A percentile compares a stretch with the other conserved stretches of the same genome.
Evolutionary conservation across 225 moss, liverwort and hornwort genomes (phyloP).

Genomic region (Pseudoscleropodium purum): DNA sequence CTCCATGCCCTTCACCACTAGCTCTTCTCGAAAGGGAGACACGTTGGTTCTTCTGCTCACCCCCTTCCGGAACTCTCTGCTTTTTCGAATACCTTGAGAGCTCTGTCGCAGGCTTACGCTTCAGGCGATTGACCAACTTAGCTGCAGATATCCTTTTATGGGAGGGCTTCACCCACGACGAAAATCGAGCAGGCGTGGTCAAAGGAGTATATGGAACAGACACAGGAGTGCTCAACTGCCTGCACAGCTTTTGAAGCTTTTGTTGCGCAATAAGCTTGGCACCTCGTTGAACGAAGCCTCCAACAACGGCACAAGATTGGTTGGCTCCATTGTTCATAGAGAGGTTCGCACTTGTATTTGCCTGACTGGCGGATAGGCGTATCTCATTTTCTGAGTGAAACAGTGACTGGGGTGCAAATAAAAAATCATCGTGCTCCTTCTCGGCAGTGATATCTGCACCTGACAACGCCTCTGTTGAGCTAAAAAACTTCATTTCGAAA

Average conservation of each 20-base stretch:
- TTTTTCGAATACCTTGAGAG: slow-evolving; percentile 24
- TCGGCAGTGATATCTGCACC: slow-evolving; percentile 29
- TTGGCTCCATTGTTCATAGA: slow-evolving; percentile 3
- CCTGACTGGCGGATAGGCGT: neutral
- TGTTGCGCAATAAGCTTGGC: slow-evolving; percentile 30
- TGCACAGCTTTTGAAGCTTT: slow-evolving; percentile 41
- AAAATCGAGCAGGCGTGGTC: slow-evolving; percentile 22
- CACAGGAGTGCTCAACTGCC: slow-evolving; percentile 29
- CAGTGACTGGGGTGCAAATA: slow-evolving; percentile 29
- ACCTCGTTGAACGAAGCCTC: slow-evolving; percentile 42
- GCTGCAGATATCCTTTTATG: slow-evolving; percentile 39
- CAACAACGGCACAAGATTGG: slow-evolving; percentile 36
- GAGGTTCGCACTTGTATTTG: neutral
- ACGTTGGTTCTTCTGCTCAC: neutral
- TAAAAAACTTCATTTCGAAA: neutral
- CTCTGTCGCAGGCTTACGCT: slow-evolving; percentile 27
- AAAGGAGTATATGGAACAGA: slow-evolving; percentile 34
- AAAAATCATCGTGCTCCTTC: slow-evolving; percentile 28
- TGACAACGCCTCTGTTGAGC: neutral
- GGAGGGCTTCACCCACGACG: slow-evolving; percentile 36
- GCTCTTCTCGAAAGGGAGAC: neutral
- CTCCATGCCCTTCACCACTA: neutral
- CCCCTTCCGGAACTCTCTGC: slow-evolving; percentile 6
- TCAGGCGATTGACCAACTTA: slow-evolving; percentile 36
- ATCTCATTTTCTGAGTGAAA: slow-evolving; percentile 14